A percentile compares a stretch with the other conserved stretches of the same genome.
Conservation (phyloP, 192 early-diverging fungal genomes). For the Pecoramyces ruminantium region DNA sequence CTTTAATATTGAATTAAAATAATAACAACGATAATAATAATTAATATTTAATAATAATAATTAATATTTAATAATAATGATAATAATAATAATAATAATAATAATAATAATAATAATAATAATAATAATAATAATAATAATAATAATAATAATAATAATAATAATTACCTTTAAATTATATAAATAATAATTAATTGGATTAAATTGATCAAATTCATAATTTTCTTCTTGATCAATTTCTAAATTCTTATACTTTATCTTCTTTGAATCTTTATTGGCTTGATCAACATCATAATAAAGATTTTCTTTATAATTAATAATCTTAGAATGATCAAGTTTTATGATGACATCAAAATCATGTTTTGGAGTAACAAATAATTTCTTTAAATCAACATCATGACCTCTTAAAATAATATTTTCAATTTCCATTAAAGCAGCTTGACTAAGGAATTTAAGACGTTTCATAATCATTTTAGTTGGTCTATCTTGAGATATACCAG, state of each 20-base stretch:
- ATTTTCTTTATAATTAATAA: conserved; percentile 43
- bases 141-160: too few relatives aligned
- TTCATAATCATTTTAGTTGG: conserved; percentile 37
- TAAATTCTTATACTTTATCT: conserved; percentile 62
- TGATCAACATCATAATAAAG: conserved; percentile 6
- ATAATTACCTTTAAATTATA: conserved; percentile 42
- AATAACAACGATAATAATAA: neutral
- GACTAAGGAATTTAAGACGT: conserved; percentile 46
- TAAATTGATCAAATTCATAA: conserved; percentile 28
- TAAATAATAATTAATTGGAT: conserved; percentile 53
- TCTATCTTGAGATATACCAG: conserved; percentile 8
- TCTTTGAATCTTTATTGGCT: conserved; percentile 2
- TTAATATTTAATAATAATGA: too few relatives aligned
- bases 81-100: too few relatives aligned
- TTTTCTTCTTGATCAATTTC: conserved; percentile 23
- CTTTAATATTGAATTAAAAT: neutral
- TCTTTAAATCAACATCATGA: conserved; percentile 20
- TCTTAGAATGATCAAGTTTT: conserved; percentile 32
- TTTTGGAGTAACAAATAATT: conserved; percentile 66
- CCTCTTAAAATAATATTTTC: conserved; percentile 15
- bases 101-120: too few relatives aligned
- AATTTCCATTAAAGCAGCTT: conserved; percentile 37
- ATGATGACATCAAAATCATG: conserved; percentile 62
- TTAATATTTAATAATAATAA: too few relatives aligned
- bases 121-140: too few relatives aligned